These are phyloP conservation scores for Lignosus rhinocerotis DNA, from an alignment of 1,284 basidiomycete species.

Conservation along the genomic window DNA sequence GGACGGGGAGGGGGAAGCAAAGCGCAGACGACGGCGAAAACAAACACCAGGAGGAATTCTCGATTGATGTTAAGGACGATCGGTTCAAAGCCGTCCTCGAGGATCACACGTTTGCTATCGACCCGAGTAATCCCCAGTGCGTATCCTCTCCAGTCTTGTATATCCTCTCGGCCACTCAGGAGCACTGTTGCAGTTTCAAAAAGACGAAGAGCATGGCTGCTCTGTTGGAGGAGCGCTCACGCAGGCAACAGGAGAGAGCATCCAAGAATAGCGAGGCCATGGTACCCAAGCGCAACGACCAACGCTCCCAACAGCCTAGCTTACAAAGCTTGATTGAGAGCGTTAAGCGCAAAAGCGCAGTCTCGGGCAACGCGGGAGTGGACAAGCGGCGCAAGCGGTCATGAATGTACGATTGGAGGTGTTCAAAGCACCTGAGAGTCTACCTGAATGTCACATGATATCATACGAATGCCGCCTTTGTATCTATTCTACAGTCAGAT, in stretches of 20 bases:
- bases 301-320: slow-evolving; percentile 38
- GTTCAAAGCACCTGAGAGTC: slow-evolving; percentile 5
- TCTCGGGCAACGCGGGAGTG: slow-evolving; percentile 30
- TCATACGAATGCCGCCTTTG: background rate
- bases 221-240: slow-evolving; percentile 72
- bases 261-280: slow-evolving; percentile 23
- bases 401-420: background rate
- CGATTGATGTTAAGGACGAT: slow-evolving; percentile 84
- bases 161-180: slow-evolving; percentile 9
- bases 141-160: slow-evolving; percentile 33
- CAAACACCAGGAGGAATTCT: slow-evolving; percentile 77
- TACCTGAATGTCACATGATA: background rate
- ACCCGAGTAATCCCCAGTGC: slow-evolving; percentile 93
- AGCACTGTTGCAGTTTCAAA: slow-evolving; percentile 64
- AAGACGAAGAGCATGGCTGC: slow-evolving; percentile 88
- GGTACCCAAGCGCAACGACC: slow-evolving; percentile 5
- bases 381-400: slow-evolving; percentile 61
- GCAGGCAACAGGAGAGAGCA: slow-evolving; percentile 50
- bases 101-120: slow-evolving; percentile 92
- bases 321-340: slow-evolving; percentile 77
- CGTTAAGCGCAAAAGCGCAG: slow-evolving; percentile 76
- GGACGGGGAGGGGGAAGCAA: slow-evolving; percentile 44
- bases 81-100: slow-evolving; percentile 89
- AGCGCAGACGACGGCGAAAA: slow-evolving; percentile 47
- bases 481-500: background rate